Evolutionary conservation across 768 basidiomycete genomes (phyloP), one percentile per base, ranked within the genome.

Genomic region (Mrakia blollopis): DNA sequence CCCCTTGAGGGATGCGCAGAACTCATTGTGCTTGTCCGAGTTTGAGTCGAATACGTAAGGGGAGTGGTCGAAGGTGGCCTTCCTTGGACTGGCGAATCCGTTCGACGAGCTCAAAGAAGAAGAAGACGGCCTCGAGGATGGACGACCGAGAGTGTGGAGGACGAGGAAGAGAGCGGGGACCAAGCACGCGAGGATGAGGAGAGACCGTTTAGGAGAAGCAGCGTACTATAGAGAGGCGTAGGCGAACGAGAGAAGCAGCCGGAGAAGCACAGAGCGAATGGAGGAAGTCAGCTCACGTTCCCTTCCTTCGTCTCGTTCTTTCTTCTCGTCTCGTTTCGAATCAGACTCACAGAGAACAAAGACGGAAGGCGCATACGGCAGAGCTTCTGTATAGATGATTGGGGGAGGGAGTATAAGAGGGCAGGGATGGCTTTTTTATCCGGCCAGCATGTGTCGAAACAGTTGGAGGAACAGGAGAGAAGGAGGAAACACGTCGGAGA

Each of bases 21-120:
- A 75, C 14, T 28, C 30, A 11, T 13, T 18, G 50, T 75, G 74
- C 18, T 68, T 62, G 32, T 65, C 47, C 44, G 47, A 28, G 32
- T 68, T 37, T 3, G 74, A 28, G 32, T 75, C 74, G 39, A 75
- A 75, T 11, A 44, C 50, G 39, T 47, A 62, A 39, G 21, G n/a
- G 0, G 61, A 63, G 61, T 44, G 28, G 61, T 73, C 72, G 41
- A 73, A 61, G 18, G 16, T 50, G 16, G 47, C 47, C 18, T 50
- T 50, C 47, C 21, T 9, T 3, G 47, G 47, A 50, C 47, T 50
- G 61, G n/a, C 6, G 37, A 57, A 62, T 35, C 47, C 47, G 7
- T 37, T 52, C n/a, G 69, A 6, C 11, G 44, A 32, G 28, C 28
- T 13, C 25, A 28, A 9, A 8, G 69, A 35, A 9, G n/a, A 47